Evolutionary conservation across 2,329 filamentous ascomycete genomes (phyloP), one percentile per base, ranked within the genome.

Genomic region (Lasiodiplodia sp.): DNA sequence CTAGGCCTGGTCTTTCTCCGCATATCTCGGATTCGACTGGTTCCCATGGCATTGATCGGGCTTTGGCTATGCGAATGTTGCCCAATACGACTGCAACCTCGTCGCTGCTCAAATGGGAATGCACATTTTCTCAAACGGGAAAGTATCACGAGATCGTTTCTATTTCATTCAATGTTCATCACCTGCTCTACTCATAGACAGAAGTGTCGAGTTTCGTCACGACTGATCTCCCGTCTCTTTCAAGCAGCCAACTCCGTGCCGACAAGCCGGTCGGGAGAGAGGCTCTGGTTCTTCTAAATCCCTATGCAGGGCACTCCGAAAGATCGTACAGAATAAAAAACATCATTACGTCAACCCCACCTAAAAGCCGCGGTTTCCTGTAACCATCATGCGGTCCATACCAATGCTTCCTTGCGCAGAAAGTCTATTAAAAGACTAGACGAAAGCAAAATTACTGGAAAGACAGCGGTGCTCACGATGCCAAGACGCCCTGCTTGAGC

Each of bases 401-500:
- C 31, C 31, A 10, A 34, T 34, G 31, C 31, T 10, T 34, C 31
- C 31, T 34, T 34, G 31, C 31, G 31, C 31, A 34, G 31, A 34
- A 10, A 10, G 31, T 34, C 31, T 34, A 34, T 7, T 8, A 34
- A 34, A 8, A 34, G 31, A 10, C 31, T 34, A 34, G 31, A 47
- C 21, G 44, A 21, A 47, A 3, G 21, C 18, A 47, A n/a, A 8
- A 21, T 47, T 11, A 11, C n/a, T 18, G 14, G 44, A 21, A 21
- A 47, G 44, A 44, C 16, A 47, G 44, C 6, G 10, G 44, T 21
- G 7, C 44, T 11, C 44, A 21, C 47, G 8, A 47, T 18, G 44
- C 44, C 31, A 52, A 38, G 10, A 66, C 66, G 38, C 38, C 69
- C 53, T 49, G 18, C 38, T 79, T 70, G 67, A 82, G 68, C 8